Conservation (phyloP, 164 flowering plant genomes). For the Vitis vinifera region DNA sequence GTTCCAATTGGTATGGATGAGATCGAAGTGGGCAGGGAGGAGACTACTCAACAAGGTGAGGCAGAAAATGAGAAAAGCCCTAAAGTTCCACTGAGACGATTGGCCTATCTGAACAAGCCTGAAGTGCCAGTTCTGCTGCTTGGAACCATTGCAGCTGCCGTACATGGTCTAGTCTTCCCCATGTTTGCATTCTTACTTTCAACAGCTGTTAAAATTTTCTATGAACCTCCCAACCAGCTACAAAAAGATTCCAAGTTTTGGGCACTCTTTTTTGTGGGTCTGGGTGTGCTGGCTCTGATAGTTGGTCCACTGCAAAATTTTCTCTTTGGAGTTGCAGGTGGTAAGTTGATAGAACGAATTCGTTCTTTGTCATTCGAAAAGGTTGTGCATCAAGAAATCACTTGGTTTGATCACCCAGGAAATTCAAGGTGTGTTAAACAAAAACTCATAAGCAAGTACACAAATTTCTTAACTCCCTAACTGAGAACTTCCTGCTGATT, state of each 20-base stretch:
- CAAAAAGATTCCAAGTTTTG: slow-evolving; percentile 48
- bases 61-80: slow-evolving; percentile 8
- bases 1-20: slow-evolving; percentile 19
- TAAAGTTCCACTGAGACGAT: slow-evolving; percentile 36
- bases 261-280: slow-evolving; percentile 40
- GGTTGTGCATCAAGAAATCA: slow-evolving; percentile 64
- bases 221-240: slow-evolving; percentile 38
- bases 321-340: slow-evolving; percentile 70
- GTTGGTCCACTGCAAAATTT: slow-evolving; percentile 44
- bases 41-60: neutral
- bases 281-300: slow-evolving; percentile 29
- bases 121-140: slow-evolving; percentile 51
- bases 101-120: slow-evolving; percentile 60
- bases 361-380: slow-evolving; percentile 56
- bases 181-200: slow-evolving; percentile 55
- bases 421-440: slow-evolving; percentile 51
- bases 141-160: slow-evolving; percentile 49
- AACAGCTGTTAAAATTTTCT: slow-evolving; percentile 48
- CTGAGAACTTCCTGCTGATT: slow-evolving; percentile 1
- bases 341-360: slow-evolving; percentile 51
- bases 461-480: too few relatives aligned
- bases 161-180: slow-evolving; percentile 55
- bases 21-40: slow-evolving; percentile 10
- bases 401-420: slow-evolving; percentile 69
- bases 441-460: neutral